Evolutionary conservation across 1,284 basidiomycete species (phyloP).

Genomic region (Trichosporon inkin): DNA sequence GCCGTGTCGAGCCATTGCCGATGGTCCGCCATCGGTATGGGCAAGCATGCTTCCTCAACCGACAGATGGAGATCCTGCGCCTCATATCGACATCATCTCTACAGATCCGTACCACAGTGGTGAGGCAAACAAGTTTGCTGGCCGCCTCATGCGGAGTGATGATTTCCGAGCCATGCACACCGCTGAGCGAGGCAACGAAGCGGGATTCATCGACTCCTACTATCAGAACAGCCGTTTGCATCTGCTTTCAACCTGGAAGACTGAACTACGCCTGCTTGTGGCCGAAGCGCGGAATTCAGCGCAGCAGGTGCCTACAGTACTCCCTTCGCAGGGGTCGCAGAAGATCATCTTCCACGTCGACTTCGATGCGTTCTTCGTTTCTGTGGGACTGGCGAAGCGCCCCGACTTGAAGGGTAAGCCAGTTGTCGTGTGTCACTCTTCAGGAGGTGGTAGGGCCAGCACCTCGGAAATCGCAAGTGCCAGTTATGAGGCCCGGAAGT

Average conservation of each 20-base stretch:
- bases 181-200: constrained; percentile 60
- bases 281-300: constrained; percentile 60
- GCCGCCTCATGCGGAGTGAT: constrained; percentile 70
- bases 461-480: constrained; percentile 93
- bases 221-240: constrained; percentile 90
- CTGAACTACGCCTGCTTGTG: constrained; percentile 77
- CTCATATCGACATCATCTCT: background rate
- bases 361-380: constrained; percentile 96
- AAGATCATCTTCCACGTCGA: constrained; percentile 88
- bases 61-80: no score
- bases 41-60: no score
- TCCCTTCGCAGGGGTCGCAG: constrained; percentile 42
- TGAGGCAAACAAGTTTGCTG: constrained; percentile 60
- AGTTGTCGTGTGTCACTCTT: constrained; percentile 90
- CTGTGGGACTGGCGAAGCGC: constrained; percentile 72
- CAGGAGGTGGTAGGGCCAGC: constrained; percentile 60
- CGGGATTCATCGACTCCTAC: constrained; percentile 81
- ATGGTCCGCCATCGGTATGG: no score
- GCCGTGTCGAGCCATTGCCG: background rate
- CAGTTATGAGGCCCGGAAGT: constrained; percentile 85
- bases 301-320: constrained; percentile 17
- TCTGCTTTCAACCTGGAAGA: constrained; percentile 87
- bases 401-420: constrained; percentile 80
- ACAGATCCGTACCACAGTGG: background rate
- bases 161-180: constrained; percentile 85